Evolutionary conservation across 306 rosid species (phyloP), one percentile per base, ranked within the genome.

Genomic region (Prunus padus): DNA sequence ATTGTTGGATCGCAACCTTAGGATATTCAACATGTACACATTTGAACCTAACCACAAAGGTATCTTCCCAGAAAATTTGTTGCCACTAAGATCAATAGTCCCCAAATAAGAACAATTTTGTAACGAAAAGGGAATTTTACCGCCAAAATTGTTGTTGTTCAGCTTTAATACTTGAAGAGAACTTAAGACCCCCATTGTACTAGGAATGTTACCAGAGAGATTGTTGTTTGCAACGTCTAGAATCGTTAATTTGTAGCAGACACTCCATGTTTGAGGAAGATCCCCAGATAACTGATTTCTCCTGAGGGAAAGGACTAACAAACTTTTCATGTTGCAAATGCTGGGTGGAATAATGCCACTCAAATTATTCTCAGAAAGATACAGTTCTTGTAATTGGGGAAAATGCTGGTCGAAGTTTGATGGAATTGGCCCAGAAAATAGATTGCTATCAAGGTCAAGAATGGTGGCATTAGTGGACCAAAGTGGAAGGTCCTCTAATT

Each of bases 81-180:
- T 76, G 4, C 15, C 51, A 19, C 80, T 62, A n/a, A 76, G 61
- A 20, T 68, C 67, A 11, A 67, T 22, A 37, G 11, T 28, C 2
- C 0, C 0, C 67, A 76, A 30, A 4, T 0, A 0, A 0, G 11
- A 55, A 37, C 59, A 57, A 30, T 26, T 55, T 46, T n/a, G 46
- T 51, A 57, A 45, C 49, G 50, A 8, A 11, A 19, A 14, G 2
- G 50, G 61, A 12, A 46, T 46, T 16, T 45, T 10, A 8, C 72
- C 42, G 0, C 1, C 14, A 14, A 67, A 46, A 46, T 46, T 67
- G 56, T 67, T 62, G 67, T 31, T 31, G 46, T 62, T 62, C 45
- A 28, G 22, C 12, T 31, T 18, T 31, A 62, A 62, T 16, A 31
- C 8, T 30, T 0, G 0, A 0, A 67, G 13, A 6, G 16, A 25